Conservation (phyloP, 192 early-diverging fungal genomes). For the Mycoemilia scoparia region DNA sequence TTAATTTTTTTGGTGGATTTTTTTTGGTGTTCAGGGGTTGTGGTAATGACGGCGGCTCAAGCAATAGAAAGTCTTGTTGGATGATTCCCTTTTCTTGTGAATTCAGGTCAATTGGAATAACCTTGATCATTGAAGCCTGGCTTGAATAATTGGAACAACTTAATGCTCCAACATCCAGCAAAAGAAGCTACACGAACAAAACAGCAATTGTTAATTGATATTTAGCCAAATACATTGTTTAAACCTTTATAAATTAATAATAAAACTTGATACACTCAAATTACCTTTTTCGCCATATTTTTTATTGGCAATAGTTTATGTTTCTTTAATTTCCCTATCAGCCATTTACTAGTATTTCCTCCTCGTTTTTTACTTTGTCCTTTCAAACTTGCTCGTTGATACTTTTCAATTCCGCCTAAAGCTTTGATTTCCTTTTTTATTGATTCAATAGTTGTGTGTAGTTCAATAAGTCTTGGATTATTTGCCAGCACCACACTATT, state of each 20-base stretch:
- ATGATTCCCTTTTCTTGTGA: slow-evolving; percentile 52
- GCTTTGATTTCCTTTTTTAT: too few species aligned
- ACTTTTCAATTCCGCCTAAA: slow-evolving; percentile 79
- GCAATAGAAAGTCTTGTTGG: slow-evolving; percentile 71
- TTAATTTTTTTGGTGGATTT: too few species aligned
- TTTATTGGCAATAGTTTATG: neutral
- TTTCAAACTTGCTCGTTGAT: slow-evolving; percentile 63
- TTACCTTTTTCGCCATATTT: slow-evolving; percentile 1
- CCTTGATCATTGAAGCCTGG: slow-evolving; percentile 44
- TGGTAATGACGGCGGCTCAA: slow-evolving; percentile 18
- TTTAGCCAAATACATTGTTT: slow-evolving; percentile 2
- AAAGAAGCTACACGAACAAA: slow-evolving; percentile 14
- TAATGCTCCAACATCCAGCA: slow-evolving; percentile 77
- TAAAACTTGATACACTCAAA: too few species aligned
- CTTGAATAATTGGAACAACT: slow-evolving; percentile 54
- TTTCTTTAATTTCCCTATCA: slow-evolving; percentile 40
- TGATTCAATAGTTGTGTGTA: too few species aligned
- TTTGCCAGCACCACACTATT: too few species aligned
- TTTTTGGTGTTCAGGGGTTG: neutral
- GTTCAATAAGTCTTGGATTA: too few species aligned
- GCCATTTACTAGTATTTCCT: slow-evolving; percentile 64
- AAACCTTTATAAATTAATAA: too few species aligned
- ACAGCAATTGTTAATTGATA: slow-evolving; percentile 9
- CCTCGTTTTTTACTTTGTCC: slow-evolving; percentile 72
- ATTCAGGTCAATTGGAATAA: slow-evolving; percentile 73